phyloP scores from a whole-genome alignment of 495 filamentous ascomycete genomes.

The Terfezia boudieri region DNA sequence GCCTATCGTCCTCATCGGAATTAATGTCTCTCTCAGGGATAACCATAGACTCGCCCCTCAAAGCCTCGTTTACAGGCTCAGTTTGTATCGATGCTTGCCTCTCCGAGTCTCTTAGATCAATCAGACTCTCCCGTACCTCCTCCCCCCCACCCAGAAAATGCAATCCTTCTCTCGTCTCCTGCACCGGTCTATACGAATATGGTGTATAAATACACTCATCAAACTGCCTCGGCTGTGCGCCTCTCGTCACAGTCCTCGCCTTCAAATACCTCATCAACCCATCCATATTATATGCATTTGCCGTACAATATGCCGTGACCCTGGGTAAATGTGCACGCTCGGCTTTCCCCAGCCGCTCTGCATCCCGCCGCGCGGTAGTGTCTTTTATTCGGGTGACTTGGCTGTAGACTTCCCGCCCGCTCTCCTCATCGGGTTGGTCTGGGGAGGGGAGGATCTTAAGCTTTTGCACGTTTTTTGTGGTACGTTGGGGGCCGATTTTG shows the following conservation, averaged over 20 bases:
- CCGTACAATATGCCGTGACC: constrained; percentile 91
- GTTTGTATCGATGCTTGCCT: constrained; percentile 20
- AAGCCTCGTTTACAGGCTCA: constrained; percentile 12
- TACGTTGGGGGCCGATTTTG: constrained; percentile 88
- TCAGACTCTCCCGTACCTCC: constrained; percentile 21
- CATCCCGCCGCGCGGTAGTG: constrained; percentile 77
- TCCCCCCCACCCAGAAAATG: constrained; percentile 1
- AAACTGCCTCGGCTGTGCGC: constrained; percentile 67
- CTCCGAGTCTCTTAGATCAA: constrained; percentile 16
- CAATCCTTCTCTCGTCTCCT: background rate
- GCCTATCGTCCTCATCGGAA: constrained; percentile 13
- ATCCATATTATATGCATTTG: constrained; percentile 71
- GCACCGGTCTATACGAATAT: constrained; percentile 41
- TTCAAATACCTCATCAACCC: constrained; percentile 75
- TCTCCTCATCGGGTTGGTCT: constrained; percentile 69
- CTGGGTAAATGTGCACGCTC: constrained; percentile 69
- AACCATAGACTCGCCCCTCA: constrained; percentile 10
- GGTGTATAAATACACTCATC: constrained; percentile 95
- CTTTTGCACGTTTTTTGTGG: constrained; percentile 87
- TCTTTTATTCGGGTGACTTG: constrained; percentile 90
- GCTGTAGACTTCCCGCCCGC: constrained; percentile 84
- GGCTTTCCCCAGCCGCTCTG: constrained; percentile 77
- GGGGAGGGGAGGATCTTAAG: constrained; percentile 85
- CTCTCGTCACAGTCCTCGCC: constrained; percentile 46
- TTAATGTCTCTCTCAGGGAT: constrained; percentile 6